These are phyloP conservation scores for Rhododendron williamsianum DNA, from an alignment of 148 eudicot species.

Conservation along the genomic window DNA sequence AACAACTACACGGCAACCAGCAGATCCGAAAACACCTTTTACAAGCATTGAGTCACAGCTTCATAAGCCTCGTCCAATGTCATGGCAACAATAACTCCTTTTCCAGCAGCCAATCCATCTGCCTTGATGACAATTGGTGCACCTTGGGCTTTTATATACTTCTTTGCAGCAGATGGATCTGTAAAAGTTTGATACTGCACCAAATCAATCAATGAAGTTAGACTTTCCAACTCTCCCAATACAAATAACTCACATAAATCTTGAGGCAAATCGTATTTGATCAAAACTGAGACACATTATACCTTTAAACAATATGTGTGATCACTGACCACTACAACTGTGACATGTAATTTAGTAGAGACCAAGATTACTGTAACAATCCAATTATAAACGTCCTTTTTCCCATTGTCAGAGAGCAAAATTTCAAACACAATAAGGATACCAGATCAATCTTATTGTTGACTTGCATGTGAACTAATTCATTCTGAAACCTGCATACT, in stretches of 20 bases:
- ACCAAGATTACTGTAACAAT: not conserved
- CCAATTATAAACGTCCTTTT: not conserved
- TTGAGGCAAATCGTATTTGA: not conserved
- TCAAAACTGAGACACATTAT: not conserved
- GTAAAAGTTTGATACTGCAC: conserved; percentile 84
- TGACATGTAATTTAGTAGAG: not conserved
- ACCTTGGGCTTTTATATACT: conserved; percentile 73
- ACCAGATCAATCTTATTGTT: not conserved
- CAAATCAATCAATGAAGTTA: conserved; percentile 12
- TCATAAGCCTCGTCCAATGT: conserved; percentile 71
- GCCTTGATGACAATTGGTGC: conserved; percentile 91
- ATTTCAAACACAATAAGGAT: not conserved
- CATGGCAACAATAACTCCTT: conserved; percentile 90
- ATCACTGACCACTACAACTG: not conserved
- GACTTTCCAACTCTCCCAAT: not conserved
- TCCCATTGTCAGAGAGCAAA: not conserved
- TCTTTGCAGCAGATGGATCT: conserved; percentile 72
- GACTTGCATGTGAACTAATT: not conserved
- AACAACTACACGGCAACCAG: conserved; percentile 71
- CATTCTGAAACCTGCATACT: not conserved
- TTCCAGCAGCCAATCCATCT: conserved; percentile 94
- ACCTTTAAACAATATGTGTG: not conserved
- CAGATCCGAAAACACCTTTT: conserved; percentile 57
- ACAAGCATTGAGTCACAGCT: conserved; percentile 95
- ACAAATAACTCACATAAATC: not conserved